These are phyloP conservation scores for Saksenaea vasiformis DNA, from an alignment of 371 early-diverging fungal species.

Conservation along the genomic window DNA sequence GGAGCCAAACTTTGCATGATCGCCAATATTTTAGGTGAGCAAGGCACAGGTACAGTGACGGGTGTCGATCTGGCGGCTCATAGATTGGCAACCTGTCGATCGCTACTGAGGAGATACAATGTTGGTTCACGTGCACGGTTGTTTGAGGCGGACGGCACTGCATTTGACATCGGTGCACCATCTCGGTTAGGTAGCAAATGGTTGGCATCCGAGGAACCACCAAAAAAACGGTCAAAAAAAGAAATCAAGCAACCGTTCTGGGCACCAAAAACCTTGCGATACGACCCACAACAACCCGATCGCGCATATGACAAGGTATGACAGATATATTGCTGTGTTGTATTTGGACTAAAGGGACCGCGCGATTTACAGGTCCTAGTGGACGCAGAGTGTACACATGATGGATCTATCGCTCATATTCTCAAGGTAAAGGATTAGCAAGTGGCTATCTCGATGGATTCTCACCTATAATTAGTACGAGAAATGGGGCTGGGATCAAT, in stretches of 20 bases:
- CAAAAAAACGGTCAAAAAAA: constrained; percentile 17
- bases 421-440: constrained; percentile 51
- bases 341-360: not conserved
- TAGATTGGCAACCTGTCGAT: constrained; percentile 74
- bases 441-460: not conserved
- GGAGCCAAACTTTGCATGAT: constrained; percentile 87
- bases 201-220: constrained; percentile 7
- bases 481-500: constrained; percentile 74
- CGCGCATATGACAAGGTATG: constrained; percentile 78
- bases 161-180: constrained; percentile 78
- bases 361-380: constrained; percentile 63
- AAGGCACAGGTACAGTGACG: constrained; percentile 79
- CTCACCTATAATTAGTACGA: constrained; percentile 45
- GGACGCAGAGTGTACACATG: constrained; percentile 98
- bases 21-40: constrained; percentile 63
- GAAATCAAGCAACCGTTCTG: constrained; percentile 65
- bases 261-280: constrained; percentile 72
- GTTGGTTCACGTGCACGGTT: constrained; percentile 60
- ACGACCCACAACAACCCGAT: constrained; percentile 49
- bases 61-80: constrained; percentile 87
- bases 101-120: constrained; percentile 66
- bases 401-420: constrained; percentile 90
- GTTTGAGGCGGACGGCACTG: constrained; percentile 82
- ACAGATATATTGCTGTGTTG: not conserved
- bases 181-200: constrained; percentile 25